These are phyloP conservation scores for Mycena maculata DNA, from an alignment of 768 basidiomycete genomes.

Conservation along the genomic window DNA sequence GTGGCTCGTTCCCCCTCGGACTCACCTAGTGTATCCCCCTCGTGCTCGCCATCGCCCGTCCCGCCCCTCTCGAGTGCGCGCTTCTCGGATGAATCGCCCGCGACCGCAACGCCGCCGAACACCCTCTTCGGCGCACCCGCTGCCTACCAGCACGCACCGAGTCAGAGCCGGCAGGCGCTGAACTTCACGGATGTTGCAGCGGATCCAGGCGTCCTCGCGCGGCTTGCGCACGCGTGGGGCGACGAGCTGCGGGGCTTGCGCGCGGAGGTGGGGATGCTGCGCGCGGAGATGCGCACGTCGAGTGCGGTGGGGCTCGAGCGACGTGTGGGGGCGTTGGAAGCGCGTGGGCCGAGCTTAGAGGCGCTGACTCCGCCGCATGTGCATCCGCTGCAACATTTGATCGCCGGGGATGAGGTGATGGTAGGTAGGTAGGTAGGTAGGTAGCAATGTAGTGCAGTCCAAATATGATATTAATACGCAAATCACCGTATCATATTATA, in stretches of 20 bases:
- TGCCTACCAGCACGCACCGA: too few relatives aligned
- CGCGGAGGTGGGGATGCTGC: conserved; percentile 11
- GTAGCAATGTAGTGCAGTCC: too few relatives aligned
- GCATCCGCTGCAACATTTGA: conserved; percentile 12
- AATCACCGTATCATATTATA: too few relatives aligned
- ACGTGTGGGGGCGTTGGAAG: neutral
- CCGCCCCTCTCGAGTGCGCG: conserved; percentile 18
- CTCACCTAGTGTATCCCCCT: neutral
- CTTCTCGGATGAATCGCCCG: conserved; percentile 24
- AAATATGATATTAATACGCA: too few relatives aligned
- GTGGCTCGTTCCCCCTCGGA: too few relatives aligned
- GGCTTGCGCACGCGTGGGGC: conserved; percentile 6
- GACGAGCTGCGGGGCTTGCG: conserved; percentile 17
- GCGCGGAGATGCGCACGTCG: neutral
- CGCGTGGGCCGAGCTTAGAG: too few relatives aligned
- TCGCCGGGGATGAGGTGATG: too few relatives aligned
- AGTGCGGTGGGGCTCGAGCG: too few relatives aligned
- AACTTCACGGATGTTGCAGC: neutral
- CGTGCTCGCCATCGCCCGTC: neutral
- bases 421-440: too few relatives aligned
- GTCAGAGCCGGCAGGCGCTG: neutral
- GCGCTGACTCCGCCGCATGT: too few relatives aligned
- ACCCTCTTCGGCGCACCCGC: neutral
- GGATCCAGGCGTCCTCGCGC: neutral
- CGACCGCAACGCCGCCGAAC: neutral